Base-by-base conservation (phyloP, 495 filamentous ascomycete species). In the Friedmanniomyces simplex region DNA sequence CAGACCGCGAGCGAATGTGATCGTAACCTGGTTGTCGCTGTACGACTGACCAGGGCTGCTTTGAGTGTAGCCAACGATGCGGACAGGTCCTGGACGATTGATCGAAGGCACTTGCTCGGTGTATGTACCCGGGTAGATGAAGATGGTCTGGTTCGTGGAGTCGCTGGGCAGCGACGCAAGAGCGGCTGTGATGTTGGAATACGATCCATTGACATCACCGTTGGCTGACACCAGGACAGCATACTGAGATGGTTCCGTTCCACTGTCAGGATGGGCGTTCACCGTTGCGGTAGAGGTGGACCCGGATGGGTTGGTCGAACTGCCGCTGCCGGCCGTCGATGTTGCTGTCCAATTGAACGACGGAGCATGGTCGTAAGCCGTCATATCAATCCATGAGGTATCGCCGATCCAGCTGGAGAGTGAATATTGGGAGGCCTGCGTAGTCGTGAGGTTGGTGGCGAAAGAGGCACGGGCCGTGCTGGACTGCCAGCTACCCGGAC, bases 21-120 rank as follows among this genome's bases (percentile, higher is more conserved):
- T 78, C 32, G 76, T 84, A 21, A 82, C 81, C 16, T 71, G 67
- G 64, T 86, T 86, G 54, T 70, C 64, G 0, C 70, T 49, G 66
- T 85, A 85, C 42, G 70, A 68, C 45, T 36, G 14, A 26, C 52
- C 70, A 59, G 13, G 74, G 76, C 66, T 36, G n/a, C 83, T 74
- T 18, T 74, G 68, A 4, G 83, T 86, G 57, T 77, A 75, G 8
- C 84, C 83, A 63, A 85, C 77, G 63, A 86, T 73, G 36, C 76
- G 77, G 20, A 85, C 71, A 16, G 61, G 52, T n/a, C 52, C 50
- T 34, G 65, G 63, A 32, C 58, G 53, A n/a, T 62, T 59, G 11
- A 53, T 58, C 18, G 63, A 51, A 32, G 66, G 63, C 48, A 69
- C 63, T 42, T 68, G 66, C 52, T 69, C 67, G 26, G 68, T 66